Evolutionary conservation across 352 stramenopile genomes (phyloP), one percentile per base, ranked within the genome.

Genomic region (Globisporangium uncinulatum): DNA sequence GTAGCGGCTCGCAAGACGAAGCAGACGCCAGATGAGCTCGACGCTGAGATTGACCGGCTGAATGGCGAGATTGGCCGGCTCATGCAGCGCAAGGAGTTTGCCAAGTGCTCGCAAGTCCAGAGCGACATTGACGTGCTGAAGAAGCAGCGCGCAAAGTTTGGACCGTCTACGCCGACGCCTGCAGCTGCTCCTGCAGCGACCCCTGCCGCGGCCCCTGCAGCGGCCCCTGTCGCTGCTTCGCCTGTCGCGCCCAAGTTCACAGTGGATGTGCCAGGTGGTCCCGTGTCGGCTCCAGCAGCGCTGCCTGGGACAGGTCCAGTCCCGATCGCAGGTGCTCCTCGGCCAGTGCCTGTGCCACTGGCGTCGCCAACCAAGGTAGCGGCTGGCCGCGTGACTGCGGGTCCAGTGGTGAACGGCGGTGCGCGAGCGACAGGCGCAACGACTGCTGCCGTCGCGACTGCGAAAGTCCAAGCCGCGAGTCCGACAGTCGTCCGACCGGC

Each of bases 81-180:
- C 42, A 91, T 96, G 84, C 69, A 87, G 51, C 72, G 76, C 24
- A 96, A 96, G 55, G 65, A 90, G 55, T 95, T 95, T 45, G 81
- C 89, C 48, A 94, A 95, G 58, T 96, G 85, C 48, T 76, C 82
- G 0, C 66, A 88, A n/a, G 70, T 96, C 41, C 86, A 96, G 34
- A 89, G 79, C 24, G 75, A 95, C 34, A 91, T 96, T 44, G 83
- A 93, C 42, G 67, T 74, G 17, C 50, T 93, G 39, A 94, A 94
- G 59, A 85, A 80, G 53, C 77, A 77, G 13, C 55, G 83, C 11
- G 76, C 77, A 0, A 82, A 82, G 60, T 89, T 89, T 56, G 69
- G 74, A 15, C 63, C 73, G 21, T 34, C 48, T 41, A 15, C 56
- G 54, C 46, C 15, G 34, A 47, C 36, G 19, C 55, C 54, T 13